Evolutionary conservation across 2,329 filamentous ascomycete genomes (phyloP), one percentile per base, ranked within the genome.

Genomic region (Pseudogymnoascus sp.): DNA sequence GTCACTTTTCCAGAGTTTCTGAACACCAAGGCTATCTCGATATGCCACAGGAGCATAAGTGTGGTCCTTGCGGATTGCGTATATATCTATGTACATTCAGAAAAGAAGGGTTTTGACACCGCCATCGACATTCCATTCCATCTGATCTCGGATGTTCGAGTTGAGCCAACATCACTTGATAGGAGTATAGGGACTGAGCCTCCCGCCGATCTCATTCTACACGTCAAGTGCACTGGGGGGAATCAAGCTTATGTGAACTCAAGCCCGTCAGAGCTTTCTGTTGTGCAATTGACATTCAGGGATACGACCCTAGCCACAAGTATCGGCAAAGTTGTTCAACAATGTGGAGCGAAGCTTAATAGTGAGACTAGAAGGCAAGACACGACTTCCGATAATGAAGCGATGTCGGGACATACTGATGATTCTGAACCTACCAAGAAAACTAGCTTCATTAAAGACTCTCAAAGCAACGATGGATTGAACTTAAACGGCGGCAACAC

Each of bases 111-210:
- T 4, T 40, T 60, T 31, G 58, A 60, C 25, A 40, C 58, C 4
- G 58, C 58, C 38, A 28, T 60, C 14, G 58, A 60, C 25, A 41
- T 60, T 31, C 58, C 58, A 60, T 25, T n/a, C 18, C 14, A 38
- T 25, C 23, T 35, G 25, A 25, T 60, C 58, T 38, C 35, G 12
- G 35, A 35, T 60, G 31, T 40, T 23, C 28, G 28, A 3, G 28
- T 55, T 12, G 16, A 55, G 18, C 49, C 49, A 35, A 55, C 49
- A 21, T 11, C 49, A 33, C 49, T 55, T 33, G 49, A 55, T 14
- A 9, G 3, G 49, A 55, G 49, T 35, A 2, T 55, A 33, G 49
- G 25, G 8, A 16, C 4, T 3, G 14, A 18, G 11, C 28, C 49
- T 21, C 49, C 49, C n/a, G 49, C 49, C n/a, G 49, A 55, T 33